phyloP scores from a whole-genome alignment of 345 rosid species.

The Sisymbrium irio region DNA sequence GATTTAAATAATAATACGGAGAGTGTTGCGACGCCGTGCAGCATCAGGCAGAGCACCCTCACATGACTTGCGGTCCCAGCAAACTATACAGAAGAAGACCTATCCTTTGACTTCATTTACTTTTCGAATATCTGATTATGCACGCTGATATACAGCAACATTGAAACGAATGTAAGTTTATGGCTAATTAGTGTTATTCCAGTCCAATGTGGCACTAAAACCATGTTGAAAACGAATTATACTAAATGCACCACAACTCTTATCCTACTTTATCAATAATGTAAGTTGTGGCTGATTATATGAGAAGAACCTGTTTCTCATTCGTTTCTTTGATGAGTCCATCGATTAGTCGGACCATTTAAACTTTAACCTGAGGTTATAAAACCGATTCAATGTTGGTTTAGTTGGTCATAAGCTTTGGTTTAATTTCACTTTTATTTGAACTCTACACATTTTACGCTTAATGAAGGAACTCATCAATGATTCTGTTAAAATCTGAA shows the following conservation, averaged over 20 bases:
- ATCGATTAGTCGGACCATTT: neutral
- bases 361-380: neutral
- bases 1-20: constrained; percentile 5
- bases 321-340: neutral
- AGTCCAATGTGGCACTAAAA: neutral
- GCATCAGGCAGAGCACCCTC: constrained; percentile 24
- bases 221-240: neutral
- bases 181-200: too few species aligned
- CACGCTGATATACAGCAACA: constrained; percentile 8
- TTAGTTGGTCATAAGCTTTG: neutral
- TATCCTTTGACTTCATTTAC: constrained; percentile 11
- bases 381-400: neutral
- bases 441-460: neutral
- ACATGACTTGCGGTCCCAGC: constrained; percentile 34
- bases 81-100: neutral
- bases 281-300: neutral
- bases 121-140: neutral
- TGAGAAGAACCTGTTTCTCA: neutral
- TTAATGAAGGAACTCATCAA: too few species aligned
- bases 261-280: neutral
- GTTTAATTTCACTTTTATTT: neutral
- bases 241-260: neutral
- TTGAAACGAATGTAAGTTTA: neutral
- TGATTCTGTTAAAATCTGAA: neutral
- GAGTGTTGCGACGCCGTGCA: constrained; percentile 32